phyloP scores from a whole-genome alignment of 352 stramenopile species.

The Phytophthora sansomeana region DNA sequence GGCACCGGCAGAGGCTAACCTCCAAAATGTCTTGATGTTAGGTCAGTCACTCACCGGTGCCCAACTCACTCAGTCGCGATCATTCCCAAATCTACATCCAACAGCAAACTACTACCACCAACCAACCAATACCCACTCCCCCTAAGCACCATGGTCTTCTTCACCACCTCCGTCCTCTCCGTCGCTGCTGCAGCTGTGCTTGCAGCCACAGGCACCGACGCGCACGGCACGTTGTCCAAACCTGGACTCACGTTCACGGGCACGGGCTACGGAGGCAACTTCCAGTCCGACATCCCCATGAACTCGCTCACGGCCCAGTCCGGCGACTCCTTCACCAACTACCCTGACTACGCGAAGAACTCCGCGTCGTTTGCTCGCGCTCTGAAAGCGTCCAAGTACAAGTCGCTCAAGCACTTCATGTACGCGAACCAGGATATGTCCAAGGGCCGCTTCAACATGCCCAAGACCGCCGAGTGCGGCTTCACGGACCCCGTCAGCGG shows the following conservation, averaged over 20 bases:
- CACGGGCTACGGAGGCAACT: conserved; percentile 22
- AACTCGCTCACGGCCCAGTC: conserved; percentile 15
- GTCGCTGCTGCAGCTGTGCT: background rate
- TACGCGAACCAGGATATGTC: conserved; percentile 26
- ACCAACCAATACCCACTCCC: too few relatives aligned
- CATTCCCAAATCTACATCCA: too few relatives aligned
- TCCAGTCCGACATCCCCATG: conserved; percentile 20
- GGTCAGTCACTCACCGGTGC: too few relatives aligned
- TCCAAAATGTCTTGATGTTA: too few relatives aligned
- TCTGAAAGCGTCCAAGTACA: conserved; percentile 27
- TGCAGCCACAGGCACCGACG: conserved; percentile 3
- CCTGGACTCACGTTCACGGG: conserved; percentile 20
- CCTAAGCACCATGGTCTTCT: conserved; percentile 19
- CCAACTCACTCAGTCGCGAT: too few relatives aligned
- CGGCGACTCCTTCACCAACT: conserved; percentile 26
- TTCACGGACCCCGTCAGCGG: conserved; percentile 35
- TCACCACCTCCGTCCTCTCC: conserved; percentile 1
- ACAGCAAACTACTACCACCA: too few relatives aligned
- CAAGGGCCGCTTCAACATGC: conserved; percentile 22
- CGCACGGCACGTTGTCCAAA: conserved; percentile 20
- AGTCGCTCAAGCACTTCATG: conserved; percentile 23
- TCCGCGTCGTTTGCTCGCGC: conserved; percentile 14
- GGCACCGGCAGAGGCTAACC: too few relatives aligned
- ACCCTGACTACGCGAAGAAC: conserved; percentile 14
- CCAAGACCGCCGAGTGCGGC: conserved; percentile 38